Conservation (phyloP, 495 filamentous ascomycete genomes). For the Neurospora sp. region DNA sequence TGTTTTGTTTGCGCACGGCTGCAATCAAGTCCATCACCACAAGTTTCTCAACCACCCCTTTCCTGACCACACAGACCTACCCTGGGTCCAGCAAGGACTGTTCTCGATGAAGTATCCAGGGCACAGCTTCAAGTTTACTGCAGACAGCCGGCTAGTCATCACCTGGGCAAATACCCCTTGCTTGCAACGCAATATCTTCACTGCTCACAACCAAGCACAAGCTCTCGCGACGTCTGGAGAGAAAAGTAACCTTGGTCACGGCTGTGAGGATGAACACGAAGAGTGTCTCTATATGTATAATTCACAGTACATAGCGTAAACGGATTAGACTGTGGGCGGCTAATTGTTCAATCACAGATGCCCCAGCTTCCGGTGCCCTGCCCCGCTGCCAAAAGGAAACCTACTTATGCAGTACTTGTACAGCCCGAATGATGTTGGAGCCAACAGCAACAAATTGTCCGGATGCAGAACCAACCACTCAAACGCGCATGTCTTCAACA, state of each 20-base stretch:
- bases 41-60: not conserved
- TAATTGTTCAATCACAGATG: not conserved
- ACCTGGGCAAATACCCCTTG: not conserved
- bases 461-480: not conserved
- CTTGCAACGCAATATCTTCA: not conserved
- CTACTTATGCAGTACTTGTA: not conserved
- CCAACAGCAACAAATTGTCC: not conserved
- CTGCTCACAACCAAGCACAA: not conserved
- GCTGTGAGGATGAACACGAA: not conserved
- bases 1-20: not conserved
- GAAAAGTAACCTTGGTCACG: not conserved
- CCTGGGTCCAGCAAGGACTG: not conserved
- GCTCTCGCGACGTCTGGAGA: not conserved
- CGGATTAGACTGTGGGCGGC: not conserved
- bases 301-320: not conserved
- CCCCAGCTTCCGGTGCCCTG: not conserved
- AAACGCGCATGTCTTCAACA: not conserved
- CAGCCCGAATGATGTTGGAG: not conserved
- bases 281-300: not conserved
- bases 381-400: not conserved
- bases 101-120: not conserved
- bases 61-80: not conserved
- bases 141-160: not conserved
- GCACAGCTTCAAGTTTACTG: not conserved
- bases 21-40: not conserved